phyloP scores from a whole-genome alignment of 148 eudicot genomes.

The Silene conica region DNA sequence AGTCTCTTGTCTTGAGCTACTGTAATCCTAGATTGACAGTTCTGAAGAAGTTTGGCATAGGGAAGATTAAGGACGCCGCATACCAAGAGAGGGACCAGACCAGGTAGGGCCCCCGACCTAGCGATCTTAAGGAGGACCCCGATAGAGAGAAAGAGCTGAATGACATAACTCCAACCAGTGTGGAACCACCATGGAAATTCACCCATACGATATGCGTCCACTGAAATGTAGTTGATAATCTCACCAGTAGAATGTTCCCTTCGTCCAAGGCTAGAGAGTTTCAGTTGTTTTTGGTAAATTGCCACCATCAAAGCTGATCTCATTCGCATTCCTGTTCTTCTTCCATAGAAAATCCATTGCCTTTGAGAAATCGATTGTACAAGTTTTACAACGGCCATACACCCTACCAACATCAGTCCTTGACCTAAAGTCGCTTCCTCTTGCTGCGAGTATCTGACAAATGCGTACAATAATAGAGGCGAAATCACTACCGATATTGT shows the following conservation, averaged over 20 bases:
- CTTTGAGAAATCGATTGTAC: constrained; percentile 23
- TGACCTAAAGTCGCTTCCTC: background rate
- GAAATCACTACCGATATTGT: constrained; percentile 18
- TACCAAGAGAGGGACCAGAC: background rate
- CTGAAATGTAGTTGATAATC: constrained; percentile 43
- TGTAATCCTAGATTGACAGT: constrained; percentile 42
- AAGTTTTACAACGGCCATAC: constrained; percentile 4
- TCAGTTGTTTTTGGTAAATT: constrained; percentile 49
- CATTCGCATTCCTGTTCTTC: constrained; percentile 26
- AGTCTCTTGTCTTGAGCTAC: constrained; percentile 41
- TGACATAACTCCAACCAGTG: constrained; percentile 47
- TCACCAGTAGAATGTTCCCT: constrained; percentile 40
- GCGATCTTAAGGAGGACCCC: constrained; percentile 15
- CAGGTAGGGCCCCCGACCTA: constrained; percentile 24
- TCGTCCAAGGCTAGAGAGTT: constrained; percentile 40
- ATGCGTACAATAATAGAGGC: constrained; percentile 21
- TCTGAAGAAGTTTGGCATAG: constrained; percentile 34
- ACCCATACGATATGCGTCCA: constrained; percentile 52
- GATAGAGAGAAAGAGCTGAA: constrained; percentile 26
- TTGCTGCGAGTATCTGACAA: constrained; percentile 14
- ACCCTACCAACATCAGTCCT: constrained; percentile 19
- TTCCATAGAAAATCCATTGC: constrained; percentile 23
- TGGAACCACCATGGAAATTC: constrained; percentile 60
- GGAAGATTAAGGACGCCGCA: constrained; percentile 33
- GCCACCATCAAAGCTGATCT: constrained; percentile 53